Base-by-base conservation (phyloP, 2,329 filamentous ascomycete genomes). In the Hypoxylon rubiginosum region DNA sequence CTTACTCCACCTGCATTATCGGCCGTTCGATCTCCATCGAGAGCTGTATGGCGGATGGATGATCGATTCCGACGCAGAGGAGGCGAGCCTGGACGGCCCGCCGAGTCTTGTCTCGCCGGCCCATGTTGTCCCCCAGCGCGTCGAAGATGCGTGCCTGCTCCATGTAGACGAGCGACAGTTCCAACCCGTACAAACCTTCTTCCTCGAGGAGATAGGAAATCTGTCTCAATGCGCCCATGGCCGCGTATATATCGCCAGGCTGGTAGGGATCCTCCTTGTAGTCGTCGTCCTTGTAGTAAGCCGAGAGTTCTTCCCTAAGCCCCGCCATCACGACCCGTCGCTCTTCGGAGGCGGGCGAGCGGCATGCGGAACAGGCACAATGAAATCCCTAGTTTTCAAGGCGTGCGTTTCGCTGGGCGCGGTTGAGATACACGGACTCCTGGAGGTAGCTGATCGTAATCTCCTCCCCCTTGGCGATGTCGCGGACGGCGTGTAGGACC, bases 361-460 rank as follows among this genome's bases (percentile, higher is more conserved):
- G 7, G 46, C 46, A 50, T 2, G 45, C 45, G 10, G 19, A 24
- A 24, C 46, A 30, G 24, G 26, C 46, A 50, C 15, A 30, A 15
- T 7, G 13, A 50, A 50, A 50, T 4, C 32, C 15, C 46, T 50
- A 50, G 15, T 50, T 30, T 50, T 5, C 46, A 17, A 50, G 26
- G 10, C n/a, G 24, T 15, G 24, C 24, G 9, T 30, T n/a, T 10
- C 46, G 46, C 26, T 50, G 13, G 7, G 2, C 11, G 13, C 5
- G 5, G 15, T 4, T 50, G 24, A 50, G 46, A 17, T 50, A 30
- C 1, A 50, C 26, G 21, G 24, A n/a, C 24, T 50, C 26, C 9
- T 50, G 46, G 46, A 50, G 11, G 26, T 50, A 50, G 46, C 26
- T 50, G 5, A 50, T 50, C 2, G 46, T 50, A 9, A 50, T 13